Evolutionary conservation across 1,139 yeast species (phyloP).

Genomic region (Hyphopichia pseudoburtonii): DNA sequence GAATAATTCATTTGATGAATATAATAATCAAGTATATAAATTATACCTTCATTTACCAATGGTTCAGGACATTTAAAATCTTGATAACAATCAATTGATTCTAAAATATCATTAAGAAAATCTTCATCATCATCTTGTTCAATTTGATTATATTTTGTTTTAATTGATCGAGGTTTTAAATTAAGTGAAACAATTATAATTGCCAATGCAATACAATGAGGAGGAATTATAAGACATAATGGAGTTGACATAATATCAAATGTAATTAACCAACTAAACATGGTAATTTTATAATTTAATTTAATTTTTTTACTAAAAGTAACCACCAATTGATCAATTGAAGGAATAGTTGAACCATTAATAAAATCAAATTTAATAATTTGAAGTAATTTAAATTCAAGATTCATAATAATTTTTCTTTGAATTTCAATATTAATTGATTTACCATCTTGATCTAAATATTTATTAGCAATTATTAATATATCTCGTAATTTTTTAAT

Average conservation of each 20-base stretch:
- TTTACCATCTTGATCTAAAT: conserved; percentile 32
- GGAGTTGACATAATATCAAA: conserved; percentile 77
- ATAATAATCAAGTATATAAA: conserved; percentile 62
- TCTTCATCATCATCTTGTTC: conserved; percentile 18
- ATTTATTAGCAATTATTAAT: conserved; percentile 43
- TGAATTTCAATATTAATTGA: conserved; percentile 40
- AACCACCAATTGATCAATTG: conserved; percentile 66
- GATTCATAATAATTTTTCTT: conserved; percentile 50
- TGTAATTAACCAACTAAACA: conserved; percentile 71
- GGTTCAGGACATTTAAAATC: conserved; percentile 50
- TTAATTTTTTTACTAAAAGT: conserved; percentile 61
- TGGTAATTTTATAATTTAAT: conserved; percentile 45
- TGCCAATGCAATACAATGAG: conserved; percentile 79
- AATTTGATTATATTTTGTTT: conserved; percentile 17
- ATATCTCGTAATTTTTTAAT: conserved; percentile 74
- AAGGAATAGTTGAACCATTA: conserved; percentile 37
- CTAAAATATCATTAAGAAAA: conserved; percentile 24
- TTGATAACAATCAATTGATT: conserved; percentile 34
- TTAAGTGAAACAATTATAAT: conserved; percentile 46
- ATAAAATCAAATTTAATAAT: conserved; percentile 75
- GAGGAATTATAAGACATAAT: conserved; percentile 68
- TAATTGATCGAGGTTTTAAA: conserved; percentile 38
- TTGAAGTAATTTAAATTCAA: conserved; percentile 76
- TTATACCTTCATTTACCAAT: conserved; percentile 59
- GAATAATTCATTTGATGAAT: conserved; percentile 49